Base-by-base conservation (phyloP, 2,329 filamentous ascomycete genomes). In the Alternaria consortialis region DNA sequence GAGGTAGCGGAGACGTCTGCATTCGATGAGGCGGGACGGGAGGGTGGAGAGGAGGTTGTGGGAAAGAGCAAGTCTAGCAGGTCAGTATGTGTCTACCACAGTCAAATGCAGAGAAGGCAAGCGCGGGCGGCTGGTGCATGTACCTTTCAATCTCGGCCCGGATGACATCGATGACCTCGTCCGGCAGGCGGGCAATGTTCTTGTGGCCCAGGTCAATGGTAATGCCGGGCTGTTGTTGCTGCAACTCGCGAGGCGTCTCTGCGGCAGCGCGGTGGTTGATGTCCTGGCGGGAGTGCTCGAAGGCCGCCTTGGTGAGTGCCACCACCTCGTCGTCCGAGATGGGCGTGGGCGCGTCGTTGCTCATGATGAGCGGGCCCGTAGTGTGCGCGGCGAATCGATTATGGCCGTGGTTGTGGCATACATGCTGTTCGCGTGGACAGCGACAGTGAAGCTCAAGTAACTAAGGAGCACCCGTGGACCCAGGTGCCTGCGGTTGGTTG, bases 181-280 rank as follows among this genome's bases (percentile, higher is more conserved):
- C 89, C 0, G 90, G 90, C 57, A 93, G 79, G 64, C 84, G 86
- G 69, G 88, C 85, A 44, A 94, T 93, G 72, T 88, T 88, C 79
- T 90, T 90, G 71, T 91, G 88, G 77, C 91, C 92, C 65, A 94
- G 80, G 77, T 94, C 90, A 69, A 94, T 90, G 32, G 91, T 94
- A 60, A 93, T 87, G 60, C 91, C 91, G 1, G 89, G 87, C 73
- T 89, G 75, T 84, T 87, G 72, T 84, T 87, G 72, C 84, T 87
- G 65, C 65, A 77, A 87, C 83, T 62, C 85, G 83, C 73, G 71
- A 63, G 84, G 85, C 43, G 84, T 85, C 74, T 90, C 88, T 51
- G 83, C 86, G 69, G 72, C 75, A 56, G 72, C 73, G 29, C 75
- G 76, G 60, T 79, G 75, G 64, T 85, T 84, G 67, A 90, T 89